Evolutionary conservation across 2,329 filamentous ascomycete genomes (phyloP).

Genomic region (Rosellinia necatrix): DNA sequence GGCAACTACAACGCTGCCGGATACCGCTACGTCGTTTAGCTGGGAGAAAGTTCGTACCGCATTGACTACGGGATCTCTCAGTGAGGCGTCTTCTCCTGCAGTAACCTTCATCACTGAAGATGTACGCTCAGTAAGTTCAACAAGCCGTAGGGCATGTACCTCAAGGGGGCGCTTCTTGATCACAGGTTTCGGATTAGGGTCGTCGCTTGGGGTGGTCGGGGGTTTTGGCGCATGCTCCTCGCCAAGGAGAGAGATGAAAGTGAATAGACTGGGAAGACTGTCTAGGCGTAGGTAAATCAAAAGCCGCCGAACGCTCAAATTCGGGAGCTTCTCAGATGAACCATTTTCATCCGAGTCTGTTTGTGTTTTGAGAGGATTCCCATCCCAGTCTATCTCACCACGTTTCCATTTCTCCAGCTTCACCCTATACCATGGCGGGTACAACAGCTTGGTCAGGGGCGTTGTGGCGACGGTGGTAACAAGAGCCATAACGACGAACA

Average conservation of each 20-base stretch:
- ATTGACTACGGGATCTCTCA: slow-evolving; percentile 84
- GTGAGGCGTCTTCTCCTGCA: slow-evolving; percentile 74
- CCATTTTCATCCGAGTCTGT: slow-evolving; percentile 46
- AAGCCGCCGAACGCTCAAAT: slow-evolving; percentile 61
- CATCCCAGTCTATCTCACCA: slow-evolving; percentile 82
- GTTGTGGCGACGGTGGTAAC: slow-evolving; percentile 76
- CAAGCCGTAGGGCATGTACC: slow-evolving; percentile 82
- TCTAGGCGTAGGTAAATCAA: slow-evolving; percentile 85
- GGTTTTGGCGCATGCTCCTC: slow-evolving; percentile 43
- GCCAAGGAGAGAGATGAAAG: slow-evolving; percentile 80
- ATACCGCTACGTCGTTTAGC: slow-evolving; percentile 80
- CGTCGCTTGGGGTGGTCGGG: slow-evolving; percentile 30
- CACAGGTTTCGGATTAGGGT: slow-evolving; percentile 34
- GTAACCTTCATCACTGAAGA: slow-evolving; percentile 95
- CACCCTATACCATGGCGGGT: slow-evolving; percentile 75
- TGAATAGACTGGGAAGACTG: slow-evolving; percentile 80
- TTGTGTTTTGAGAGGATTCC: slow-evolving; percentile 53
- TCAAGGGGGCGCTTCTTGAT: slow-evolving; percentile 59
- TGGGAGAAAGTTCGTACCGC: slow-evolving; percentile 88
- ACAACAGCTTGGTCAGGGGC: slow-evolving; percentile 68
- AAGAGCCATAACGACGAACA: slow-evolving; percentile 83
- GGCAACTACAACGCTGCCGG: slow-evolving; percentile 79
- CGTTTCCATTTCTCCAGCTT: slow-evolving; percentile 67
- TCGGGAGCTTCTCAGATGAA: slow-evolving; percentile 40
- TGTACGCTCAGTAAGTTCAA: slow-evolving; percentile 88